These are phyloP conservation scores for Murraya koenigii DNA, from an alignment of 345 rosid genomes.

Conservation along the genomic window DNA sequence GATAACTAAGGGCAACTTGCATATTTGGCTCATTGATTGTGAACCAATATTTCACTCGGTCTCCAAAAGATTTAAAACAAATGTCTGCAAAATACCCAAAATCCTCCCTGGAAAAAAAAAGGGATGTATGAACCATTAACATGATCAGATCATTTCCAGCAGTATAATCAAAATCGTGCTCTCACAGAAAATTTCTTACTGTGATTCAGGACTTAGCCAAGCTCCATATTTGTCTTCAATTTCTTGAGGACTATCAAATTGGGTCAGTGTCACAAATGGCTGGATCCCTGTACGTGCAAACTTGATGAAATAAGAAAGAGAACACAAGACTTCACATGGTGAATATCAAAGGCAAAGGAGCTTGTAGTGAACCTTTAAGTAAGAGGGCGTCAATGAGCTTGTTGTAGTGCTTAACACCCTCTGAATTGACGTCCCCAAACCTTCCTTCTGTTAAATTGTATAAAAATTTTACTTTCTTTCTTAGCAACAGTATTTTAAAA, in stretches of 20 bases:
- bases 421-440: constrained; percentile 49
- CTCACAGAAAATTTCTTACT: constrained; percentile 33
- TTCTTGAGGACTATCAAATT: constrained; percentile 74
- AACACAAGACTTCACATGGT: not conserved
- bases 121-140: not conserved
- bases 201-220: constrained; percentile 69
- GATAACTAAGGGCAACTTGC: constrained; percentile 29
- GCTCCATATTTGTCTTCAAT: constrained; percentile 63
- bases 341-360: not conserved
- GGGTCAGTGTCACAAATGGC: constrained; percentile 76
- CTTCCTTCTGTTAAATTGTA: constrained; percentile 50
- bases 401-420: constrained; percentile 63
- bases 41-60: constrained; percentile 57
- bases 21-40: constrained; percentile 65
- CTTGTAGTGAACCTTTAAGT: constrained; percentile 34
- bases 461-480: not conserved
- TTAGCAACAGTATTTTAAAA: not conserved
- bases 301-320: no score
- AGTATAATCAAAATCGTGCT: not conserved
- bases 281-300: constrained; percentile 48
- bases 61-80: constrained; percentile 64
- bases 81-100: constrained; percentile 47
- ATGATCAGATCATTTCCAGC: not conserved
- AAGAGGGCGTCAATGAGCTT: constrained; percentile 57
- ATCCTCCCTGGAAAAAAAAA: constrained; percentile 37